Conservation (phyloP, 208 protist genomes). For the Leishmania tarentolae region DNA sequence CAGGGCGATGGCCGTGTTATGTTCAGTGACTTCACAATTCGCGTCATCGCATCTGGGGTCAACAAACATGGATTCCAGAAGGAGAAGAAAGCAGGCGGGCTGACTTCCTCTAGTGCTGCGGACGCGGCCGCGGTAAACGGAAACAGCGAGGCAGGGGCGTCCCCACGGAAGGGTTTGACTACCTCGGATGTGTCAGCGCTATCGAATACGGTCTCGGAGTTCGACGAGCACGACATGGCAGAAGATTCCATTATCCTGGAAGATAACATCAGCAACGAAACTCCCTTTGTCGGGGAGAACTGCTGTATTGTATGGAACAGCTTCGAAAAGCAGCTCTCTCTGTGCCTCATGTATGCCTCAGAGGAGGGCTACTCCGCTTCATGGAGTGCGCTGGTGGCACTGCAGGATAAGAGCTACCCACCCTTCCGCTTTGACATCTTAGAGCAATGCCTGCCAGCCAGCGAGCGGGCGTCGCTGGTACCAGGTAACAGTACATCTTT, state of each 20-base stretch:
- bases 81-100: not conserved
- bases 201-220: conserved; percentile 22
- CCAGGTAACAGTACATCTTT: conserved; percentile 17
- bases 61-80: conserved; percentile 4
- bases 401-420: conserved; percentile 78
- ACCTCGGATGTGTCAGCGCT: not conserved
- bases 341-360: conserved; percentile 82
- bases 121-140: not conserved
- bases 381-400: conserved; percentile 71
- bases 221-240: conserved; percentile 26
- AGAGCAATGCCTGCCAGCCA: conserved; percentile 32
- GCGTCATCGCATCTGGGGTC: conserved; percentile 32
- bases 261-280: conserved; percentile 76
- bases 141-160: not conserved
- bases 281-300: conserved; percentile 83
- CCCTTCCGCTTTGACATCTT: conserved; percentile 55
- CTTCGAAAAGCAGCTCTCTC: conserved; percentile 68
- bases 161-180: not conserved
- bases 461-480: conserved; percentile 7
- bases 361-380: conserved; percentile 73
- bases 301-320: conserved; percentile 90
- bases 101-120: not conserved
- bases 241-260: conserved; percentile 59
- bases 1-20: conserved; percentile 61
- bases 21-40: conserved; percentile 69